These are phyloP conservation scores for Suhomyces xylopsoci DNA, from an alignment of 805 yeast species.

Conservation along the genomic window DNA sequence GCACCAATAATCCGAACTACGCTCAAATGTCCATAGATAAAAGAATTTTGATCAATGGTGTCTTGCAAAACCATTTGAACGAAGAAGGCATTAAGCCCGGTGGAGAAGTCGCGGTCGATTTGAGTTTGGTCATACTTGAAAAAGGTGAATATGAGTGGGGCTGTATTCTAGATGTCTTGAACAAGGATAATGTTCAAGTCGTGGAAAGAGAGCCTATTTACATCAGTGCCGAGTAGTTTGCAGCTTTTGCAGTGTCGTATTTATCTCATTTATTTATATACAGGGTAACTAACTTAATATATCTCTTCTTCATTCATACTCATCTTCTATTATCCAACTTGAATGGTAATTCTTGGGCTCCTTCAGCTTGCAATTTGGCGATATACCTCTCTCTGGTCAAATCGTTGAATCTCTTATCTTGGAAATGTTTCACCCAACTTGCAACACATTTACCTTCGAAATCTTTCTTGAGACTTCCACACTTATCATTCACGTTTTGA, in stretches of 20 bases:
- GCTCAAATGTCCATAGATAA: constrained; percentile 45
- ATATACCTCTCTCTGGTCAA: constrained; percentile 64
- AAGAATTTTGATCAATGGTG: constrained; percentile 68
- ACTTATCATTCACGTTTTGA: constrained; percentile 48
- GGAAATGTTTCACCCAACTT: constrained; percentile 87
- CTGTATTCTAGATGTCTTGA: constrained; percentile 27
- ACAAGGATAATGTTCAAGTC: constrained; percentile 15
- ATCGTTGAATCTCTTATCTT: constrained; percentile 82
- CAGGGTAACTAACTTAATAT: neutral
- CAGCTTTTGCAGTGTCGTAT: neutral
- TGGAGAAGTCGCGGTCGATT: constrained; percentile 36
- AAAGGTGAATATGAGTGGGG: constrained; percentile 86
- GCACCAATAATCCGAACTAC: constrained; percentile 6
- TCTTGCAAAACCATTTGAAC: constrained; percentile 54
- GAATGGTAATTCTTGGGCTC: constrained; percentile 42
- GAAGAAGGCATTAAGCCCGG: constrained; percentile 40
- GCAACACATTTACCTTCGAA: constrained; percentile 77
- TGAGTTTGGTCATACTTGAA: constrained; percentile 66
- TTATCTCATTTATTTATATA: neutral
- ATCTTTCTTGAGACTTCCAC: constrained; percentile 53
- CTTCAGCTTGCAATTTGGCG: constrained; percentile 67
- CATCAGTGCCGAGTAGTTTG: constrained; percentile 23
- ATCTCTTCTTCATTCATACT: neutral
- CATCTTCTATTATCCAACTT: constrained; percentile 23
- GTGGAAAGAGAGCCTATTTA: constrained; percentile 33